Base-by-base conservation (phyloP, 2,329 filamentous ascomycete species). In the Sporothrix curviconia region DNA sequence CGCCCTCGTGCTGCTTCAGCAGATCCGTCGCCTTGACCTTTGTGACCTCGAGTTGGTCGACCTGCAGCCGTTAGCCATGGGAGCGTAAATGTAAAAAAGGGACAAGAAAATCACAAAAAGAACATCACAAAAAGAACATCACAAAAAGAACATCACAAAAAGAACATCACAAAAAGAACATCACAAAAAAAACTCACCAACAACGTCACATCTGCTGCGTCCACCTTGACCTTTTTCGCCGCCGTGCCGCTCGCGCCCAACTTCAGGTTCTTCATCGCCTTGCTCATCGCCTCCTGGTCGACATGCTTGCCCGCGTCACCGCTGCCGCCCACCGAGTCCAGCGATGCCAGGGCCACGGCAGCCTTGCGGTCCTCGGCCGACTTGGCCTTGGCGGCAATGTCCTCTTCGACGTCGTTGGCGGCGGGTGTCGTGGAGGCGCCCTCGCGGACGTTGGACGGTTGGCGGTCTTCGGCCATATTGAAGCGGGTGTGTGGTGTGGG, bases 281-380 rank as follows among this genome's bases (percentile, higher is more conserved):
- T 84, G 66, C 77, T 83, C 53, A 88, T 79, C 62, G 87, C 88
- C 60, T 86, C 86, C 54, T 82, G 75, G 69, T 91, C 87, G 64
- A 88, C 81, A 61, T 84, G 76, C 61, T 81, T 79, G 66, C 80
- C 78, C 47, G 72, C 67, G n/a, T 71, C 67, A 43, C 74, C 71
- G 3, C 72, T 67, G 17, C 71, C 67, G 34, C 74, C 76, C 37
- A 72, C 69, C 43, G 74, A 70, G 68, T 90, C 87, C 63, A 92
- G 83, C 60, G 79, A 81, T 49, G 85, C 86, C 59, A 91, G 81
- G 30, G 87, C 88, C 7, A 84, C 85, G 40, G 86, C 86, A 46
- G 87, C 86, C 72, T 90, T 90, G 71, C 86, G 84, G 73, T 90
- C 87, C 71, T 90, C 87, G 67, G 87, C 86, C 42, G 81, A 83